Evolutionary conservation across 148 eudicot genomes (phyloP).

Genomic region (Amaranthus palmeri): DNA sequence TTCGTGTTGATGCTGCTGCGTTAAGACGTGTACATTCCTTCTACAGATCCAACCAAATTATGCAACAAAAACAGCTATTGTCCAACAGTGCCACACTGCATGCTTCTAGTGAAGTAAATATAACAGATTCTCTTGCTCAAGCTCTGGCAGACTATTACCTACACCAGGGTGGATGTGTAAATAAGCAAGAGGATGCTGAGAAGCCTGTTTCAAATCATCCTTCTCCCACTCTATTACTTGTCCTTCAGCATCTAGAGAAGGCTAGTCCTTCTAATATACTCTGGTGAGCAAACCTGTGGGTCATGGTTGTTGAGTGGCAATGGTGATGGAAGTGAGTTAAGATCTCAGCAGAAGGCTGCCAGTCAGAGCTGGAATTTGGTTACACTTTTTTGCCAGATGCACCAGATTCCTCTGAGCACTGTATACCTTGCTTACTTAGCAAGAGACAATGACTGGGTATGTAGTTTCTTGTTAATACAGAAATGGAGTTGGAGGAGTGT

Average conservation of each 20-base stretch:
- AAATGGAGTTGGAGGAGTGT: not conserved
- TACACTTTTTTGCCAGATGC: constrained; percentile 81
- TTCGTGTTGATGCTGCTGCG: constrained; percentile 73
- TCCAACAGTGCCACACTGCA: constrained; percentile 46
- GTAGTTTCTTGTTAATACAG: constrained; percentile 12
- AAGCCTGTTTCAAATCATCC: constrained; percentile 31
- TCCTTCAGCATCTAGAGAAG: constrained; percentile 87
- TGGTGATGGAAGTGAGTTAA: constrained; percentile 86
- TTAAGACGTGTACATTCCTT: constrained; percentile 78
- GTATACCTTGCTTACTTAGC: constrained; percentile 77
- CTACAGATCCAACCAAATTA: constrained; percentile 53
- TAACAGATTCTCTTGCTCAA: constrained; percentile 83
- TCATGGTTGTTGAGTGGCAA: constrained; percentile 75
- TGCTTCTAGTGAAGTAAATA: constrained; percentile 51
- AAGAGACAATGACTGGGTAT: constrained; percentile 94
- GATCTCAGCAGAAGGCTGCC: constrained; percentile 81
- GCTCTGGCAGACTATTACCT: constrained; percentile 81
- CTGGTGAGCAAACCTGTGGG: constrained; percentile 73
- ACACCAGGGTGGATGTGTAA: constrained; percentile 37
- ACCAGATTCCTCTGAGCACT: constrained; percentile 73
- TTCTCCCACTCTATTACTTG: constrained; percentile 65
- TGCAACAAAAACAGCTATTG: constrained; percentile 45
- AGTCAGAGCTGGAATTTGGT: constrained; percentile 91
- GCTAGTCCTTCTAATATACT: constrained; percentile 57
- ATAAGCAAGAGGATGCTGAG: constrained; percentile 34